phyloP scores from a whole-genome alignment of 257 asterid genomes.

The Nicotiana obtusifolia region DNA sequence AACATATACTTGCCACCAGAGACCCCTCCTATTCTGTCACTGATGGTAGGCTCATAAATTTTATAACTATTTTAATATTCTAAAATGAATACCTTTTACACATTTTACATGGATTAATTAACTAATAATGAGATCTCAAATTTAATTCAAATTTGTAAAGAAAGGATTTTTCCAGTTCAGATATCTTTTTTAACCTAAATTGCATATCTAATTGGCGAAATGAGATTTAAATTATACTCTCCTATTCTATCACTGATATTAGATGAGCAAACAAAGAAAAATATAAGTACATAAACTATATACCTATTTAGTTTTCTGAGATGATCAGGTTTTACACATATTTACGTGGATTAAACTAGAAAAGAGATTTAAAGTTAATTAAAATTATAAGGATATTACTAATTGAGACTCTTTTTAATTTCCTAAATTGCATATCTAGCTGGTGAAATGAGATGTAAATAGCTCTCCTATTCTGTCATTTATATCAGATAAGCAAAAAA shows the following conservation, averaged over 20 bases:
- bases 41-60: not conserved
- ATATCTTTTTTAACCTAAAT: not conserved
- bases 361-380: no score
- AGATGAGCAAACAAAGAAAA: not conserved
- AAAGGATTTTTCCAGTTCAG: not conserved
- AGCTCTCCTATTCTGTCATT: not conserved
- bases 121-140: not conserved
- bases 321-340: not conserved
- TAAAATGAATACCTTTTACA: not conserved
- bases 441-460: not conserved
- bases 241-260: not conserved
- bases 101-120: not conserved
- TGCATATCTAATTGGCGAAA: not conserved
- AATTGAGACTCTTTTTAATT: no score
- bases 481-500: no score
- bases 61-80: not conserved
- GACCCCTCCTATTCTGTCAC: not conserved
- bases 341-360: no score
- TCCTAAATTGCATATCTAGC: not conserved
- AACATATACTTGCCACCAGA: not conserved
- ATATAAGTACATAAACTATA: not conserved
- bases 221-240: no score
- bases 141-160: no score
- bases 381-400: no score
- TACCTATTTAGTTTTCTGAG: no score